Base-by-base conservation (phyloP, 23 red algal species). In the Pyropia yezoensis region DNA sequence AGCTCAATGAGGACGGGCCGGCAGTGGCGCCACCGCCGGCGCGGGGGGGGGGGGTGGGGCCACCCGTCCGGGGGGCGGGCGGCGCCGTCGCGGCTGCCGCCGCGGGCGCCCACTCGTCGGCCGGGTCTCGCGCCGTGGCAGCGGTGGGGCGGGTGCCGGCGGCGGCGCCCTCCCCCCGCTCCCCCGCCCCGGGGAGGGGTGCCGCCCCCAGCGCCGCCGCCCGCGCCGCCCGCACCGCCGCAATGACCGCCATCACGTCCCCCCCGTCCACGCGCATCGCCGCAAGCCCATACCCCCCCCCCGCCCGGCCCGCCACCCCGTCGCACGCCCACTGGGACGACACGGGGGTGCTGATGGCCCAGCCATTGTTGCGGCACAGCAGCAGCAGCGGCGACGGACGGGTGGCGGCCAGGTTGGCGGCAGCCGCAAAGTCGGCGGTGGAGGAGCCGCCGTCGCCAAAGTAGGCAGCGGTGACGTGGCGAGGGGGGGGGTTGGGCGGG, bases 251-350 rank as follows among this genome's bases (percentile, higher is more conserved):
- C 28, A 73, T 56, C 7, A 62, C 59, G 30, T 85, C 80, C 49
- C 75, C 75, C 14, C 80, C 80, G 33, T 85, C 80, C 3, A 71
- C 67, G 20, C 80, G 66, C 52, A 85, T 22, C 18, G 69, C 72
- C 18, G 77, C 51, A 1, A 85, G 77, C 2, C 80, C 80, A 45
- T 85, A 85, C 20, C 69, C 80, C 39, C 39, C 39, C 39, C 6
- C 57, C 57, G 24, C 57, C 0, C 57, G 57, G 29, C 24, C 57
- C 5, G 57, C 57, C 3, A 61, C 24, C 6, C 57, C 57, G 13
- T 61, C 57, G 13, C 57, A 25, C 57, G 24, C 24, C 24, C 29
- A 61, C 57, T 61, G 57, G 4, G 24, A 6, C 24, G 57, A 2
- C 4, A 14, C 57, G 7, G 57, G 57, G 6, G 57, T 61, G 24